Evolutionary conservation across 2,329 filamentous ascomycete species (phyloP).

Genomic region (Periconia sp.): DNA sequence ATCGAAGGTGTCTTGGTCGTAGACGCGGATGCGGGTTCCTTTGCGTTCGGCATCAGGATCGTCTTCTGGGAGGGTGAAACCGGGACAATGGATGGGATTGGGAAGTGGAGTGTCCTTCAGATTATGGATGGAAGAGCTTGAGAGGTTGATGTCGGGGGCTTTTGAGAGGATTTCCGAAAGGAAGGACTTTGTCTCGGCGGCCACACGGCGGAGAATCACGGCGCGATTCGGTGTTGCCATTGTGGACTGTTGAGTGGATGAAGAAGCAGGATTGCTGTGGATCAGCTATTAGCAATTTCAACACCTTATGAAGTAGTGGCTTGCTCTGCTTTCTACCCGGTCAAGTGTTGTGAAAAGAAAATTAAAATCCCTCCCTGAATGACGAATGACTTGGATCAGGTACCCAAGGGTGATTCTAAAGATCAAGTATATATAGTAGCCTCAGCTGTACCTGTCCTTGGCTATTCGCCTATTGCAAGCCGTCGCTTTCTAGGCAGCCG

Average conservation of each 20-base stretch:
- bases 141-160: slow-evolving; percentile 22
- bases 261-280: too few relatives aligned
- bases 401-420: too few relatives aligned
- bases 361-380: too few relatives aligned
- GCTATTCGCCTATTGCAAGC: too few relatives aligned
- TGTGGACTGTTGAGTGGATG: neutral
- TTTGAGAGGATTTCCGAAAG: slow-evolving; percentile 28
- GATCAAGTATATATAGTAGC: too few relatives aligned
- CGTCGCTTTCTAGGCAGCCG: too few relatives aligned
- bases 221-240: slow-evolving; percentile 6
- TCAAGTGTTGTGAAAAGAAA: too few relatives aligned
- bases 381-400: too few relatives aligned
- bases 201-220: slow-evolving; percentile 27
- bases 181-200: slow-evolving; percentile 30
- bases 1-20: slow-evolving; percentile 42
- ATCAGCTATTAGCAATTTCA: too few relatives aligned
- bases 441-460: too few relatives aligned
- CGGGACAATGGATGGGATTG: slow-evolving; percentile 27
- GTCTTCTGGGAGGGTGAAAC: slow-evolving; percentile 15
- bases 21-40: slow-evolving; percentile 36
- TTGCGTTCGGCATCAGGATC: slow-evolving; percentile 22
- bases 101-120: slow-evolving; percentile 23
- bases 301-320: too few relatives aligned
- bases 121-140: slow-evolving; percentile 22
- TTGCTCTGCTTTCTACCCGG: too few relatives aligned